A percentile compares a stretch with the other conserved stretches of the same genome.
These are phyloP conservation scores for Hymenoscyphus linearis DNA, from an alignment of 2,329 filamentous ascomycete species.

Conservation along the genomic window DNA sequence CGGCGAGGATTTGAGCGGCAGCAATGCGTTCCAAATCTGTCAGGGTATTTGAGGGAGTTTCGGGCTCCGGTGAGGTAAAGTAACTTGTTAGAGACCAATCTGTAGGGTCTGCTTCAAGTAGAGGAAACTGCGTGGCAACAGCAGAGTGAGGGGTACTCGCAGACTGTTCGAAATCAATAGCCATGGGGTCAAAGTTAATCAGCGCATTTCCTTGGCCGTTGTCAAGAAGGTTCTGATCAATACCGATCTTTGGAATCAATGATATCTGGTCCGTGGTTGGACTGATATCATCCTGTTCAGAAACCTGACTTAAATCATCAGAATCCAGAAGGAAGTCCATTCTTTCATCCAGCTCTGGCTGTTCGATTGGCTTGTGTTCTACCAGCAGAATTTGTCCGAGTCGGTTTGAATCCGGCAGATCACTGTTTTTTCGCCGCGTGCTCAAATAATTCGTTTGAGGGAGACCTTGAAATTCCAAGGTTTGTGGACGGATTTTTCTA, in stretches of 20 bases:
- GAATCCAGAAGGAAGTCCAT: conserved; percentile 24
- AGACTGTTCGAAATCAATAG: conserved; percentile 26
- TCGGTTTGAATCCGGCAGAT: conserved; percentile 8
- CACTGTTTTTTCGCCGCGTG: conserved; percentile 17
- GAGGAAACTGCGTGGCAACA: conserved; percentile 23
- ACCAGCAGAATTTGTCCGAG: conserved; percentile 41
- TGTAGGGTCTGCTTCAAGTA: conserved; percentile 30
- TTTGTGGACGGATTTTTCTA: conserved; percentile 8
- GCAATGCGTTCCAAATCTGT: conserved; percentile 58
- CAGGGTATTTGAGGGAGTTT: conserved; percentile 23
- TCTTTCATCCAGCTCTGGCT: conserved; percentile 13
- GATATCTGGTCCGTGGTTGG: conserved; percentile 44
- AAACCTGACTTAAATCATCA: conserved; percentile 41
- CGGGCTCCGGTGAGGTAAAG: conserved; percentile 55
- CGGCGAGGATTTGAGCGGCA: conserved; percentile 65
- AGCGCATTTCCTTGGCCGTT: conserved; percentile 26
- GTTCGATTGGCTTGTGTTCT: conserved; percentile 28
- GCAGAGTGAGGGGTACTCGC: conserved; percentile 25
- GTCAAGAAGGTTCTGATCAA: conserved; percentile 29
- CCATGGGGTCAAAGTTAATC: conserved; percentile 27
- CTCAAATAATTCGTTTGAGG: conserved; percentile 28
- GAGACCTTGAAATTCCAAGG: conserved; percentile 11
- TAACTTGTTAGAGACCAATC: conserved; percentile 45
- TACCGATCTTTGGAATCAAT: conserved; percentile 42
- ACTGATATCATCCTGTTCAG: conserved; percentile 52